Percentiles rank a stretch among this genome's conserved stretches.
These are phyloP conservation scores for Penicillium arizonense DNA, from an alignment of 495 filamentous ascomycete genomes.

Conservation along the genomic window DNA sequence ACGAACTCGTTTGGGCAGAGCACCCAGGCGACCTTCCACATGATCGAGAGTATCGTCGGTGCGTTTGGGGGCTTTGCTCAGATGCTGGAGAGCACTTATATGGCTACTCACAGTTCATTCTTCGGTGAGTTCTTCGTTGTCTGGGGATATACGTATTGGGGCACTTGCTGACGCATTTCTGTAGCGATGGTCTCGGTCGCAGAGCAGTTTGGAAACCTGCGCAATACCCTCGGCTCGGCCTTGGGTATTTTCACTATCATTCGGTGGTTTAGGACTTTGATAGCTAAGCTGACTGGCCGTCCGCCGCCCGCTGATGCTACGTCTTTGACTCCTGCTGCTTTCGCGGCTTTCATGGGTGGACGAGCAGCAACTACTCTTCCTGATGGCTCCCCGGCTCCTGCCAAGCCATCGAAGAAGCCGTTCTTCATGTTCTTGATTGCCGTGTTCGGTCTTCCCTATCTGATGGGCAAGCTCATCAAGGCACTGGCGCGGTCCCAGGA, in stretches of 20 bases:
- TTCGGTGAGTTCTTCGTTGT: conserved; percentile 68
- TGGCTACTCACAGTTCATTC: conserved; percentile 99
- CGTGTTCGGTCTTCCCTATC: conserved; percentile 90
- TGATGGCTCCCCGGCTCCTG: conserved; percentile 53
- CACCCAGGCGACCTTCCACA: conserved; percentile 97
- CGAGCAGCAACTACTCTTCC: conserved; percentile 47
- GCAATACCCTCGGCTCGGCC: conserved; percentile 92
- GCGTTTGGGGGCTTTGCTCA: conserved; percentile 95
- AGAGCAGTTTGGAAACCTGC: conserved; percentile 91
- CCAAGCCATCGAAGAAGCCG: conserved; percentile 86
- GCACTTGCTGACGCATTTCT: conserved; percentile 12
- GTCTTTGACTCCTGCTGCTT: conserved; percentile 82
- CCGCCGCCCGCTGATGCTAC: conserved; percentile 84
- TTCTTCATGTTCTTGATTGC: conserved; percentile 94
- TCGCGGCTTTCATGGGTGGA: conserved; percentile 74
- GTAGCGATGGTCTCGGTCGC: conserved; percentile 97
- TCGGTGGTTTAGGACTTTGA: conserved; percentile 85
- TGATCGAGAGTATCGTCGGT: conserved; percentile 98
- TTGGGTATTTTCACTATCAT: conserved; percentile 94
- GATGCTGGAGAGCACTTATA: conserved; percentile 99
- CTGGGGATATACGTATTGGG: neutral
- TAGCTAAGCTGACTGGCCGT: conserved; percentile 92
- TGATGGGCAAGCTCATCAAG: conserved; percentile 93
- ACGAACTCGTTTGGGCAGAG: conserved; percentile 86
- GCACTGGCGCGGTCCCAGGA: conserved; percentile 79